Percentiles rank a stretch among this genome's conserved stretches.
These are phyloP conservation scores for Mycena galericulata DNA, from an alignment of 768 basidiomycete genomes.

Conservation along the genomic window DNA sequence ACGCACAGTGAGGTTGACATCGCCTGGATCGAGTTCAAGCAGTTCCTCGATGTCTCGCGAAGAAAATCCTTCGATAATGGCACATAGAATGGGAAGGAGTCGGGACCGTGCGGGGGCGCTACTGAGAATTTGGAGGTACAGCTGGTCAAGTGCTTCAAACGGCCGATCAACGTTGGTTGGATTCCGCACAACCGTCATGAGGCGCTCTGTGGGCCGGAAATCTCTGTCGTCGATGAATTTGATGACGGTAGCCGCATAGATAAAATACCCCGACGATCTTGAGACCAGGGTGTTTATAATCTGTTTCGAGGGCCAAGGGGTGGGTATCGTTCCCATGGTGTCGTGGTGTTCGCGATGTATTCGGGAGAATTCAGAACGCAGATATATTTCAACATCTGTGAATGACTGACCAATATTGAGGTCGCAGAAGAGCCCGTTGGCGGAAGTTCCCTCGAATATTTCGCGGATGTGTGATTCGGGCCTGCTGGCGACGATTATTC, in stretches of 20 bases:
- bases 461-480: too few species aligned
- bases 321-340: neutral
- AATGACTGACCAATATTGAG: neutral
- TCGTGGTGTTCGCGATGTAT: conserved; percentile 7
- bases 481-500: too few species aligned
- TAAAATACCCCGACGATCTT: too few species aligned
- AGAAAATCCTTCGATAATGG: neutral
- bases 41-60: neutral
- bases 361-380: neutral
- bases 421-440: too few species aligned
- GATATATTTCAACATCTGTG: neutral
- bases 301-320: neutral
- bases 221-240: too few species aligned
- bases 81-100: neutral
- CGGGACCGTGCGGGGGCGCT: neutral
- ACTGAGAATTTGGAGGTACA: neutral
- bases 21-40: neutral
- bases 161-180: too few species aligned
- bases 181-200: too few species aligned
- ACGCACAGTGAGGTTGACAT: neutral
- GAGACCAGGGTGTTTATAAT: neutral
- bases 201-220: too few species aligned
- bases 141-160: neutral
- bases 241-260: too few species aligned
- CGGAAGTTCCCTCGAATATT: too few species aligned